phyloP scores from a whole-genome alignment of 2,329 filamentous ascomycete genomes.

The Nemania sp. region DNA sequence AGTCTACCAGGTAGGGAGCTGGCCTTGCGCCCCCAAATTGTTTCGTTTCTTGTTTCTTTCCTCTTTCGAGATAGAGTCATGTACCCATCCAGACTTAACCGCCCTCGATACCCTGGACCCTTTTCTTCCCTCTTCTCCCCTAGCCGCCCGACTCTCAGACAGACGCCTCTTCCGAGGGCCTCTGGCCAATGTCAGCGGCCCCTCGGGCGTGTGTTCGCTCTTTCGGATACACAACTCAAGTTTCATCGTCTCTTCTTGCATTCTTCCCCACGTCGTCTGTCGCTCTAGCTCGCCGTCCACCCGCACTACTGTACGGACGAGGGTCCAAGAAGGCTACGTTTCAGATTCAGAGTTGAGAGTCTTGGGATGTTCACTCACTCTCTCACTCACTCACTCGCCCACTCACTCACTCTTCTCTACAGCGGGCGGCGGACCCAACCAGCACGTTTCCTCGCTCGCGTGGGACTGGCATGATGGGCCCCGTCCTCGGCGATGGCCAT shows the following conservation, averaged over 20 bases:
- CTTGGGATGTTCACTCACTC: too few species aligned
- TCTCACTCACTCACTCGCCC: too few species aligned
- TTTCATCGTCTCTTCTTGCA: constrained; percentile 54
- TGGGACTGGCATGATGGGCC: constrained; percentile 34
- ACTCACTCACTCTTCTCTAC: constrained; percentile 19
- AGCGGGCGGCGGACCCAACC: constrained; percentile 43
- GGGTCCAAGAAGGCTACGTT: constrained; percentile 40
- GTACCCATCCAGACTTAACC: constrained; percentile 20
- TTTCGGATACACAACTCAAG: constrained; percentile 55
- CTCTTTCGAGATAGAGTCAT: constrained; percentile 5
- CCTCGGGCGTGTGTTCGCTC: constrained; percentile 45
- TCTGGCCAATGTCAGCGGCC: constrained; percentile 57
- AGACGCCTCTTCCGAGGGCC: constrained; percentile 50
- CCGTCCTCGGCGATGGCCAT: constrained; percentile 43
- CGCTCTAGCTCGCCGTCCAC: constrained; percentile 32
- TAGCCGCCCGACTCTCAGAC: constrained; percentile 56
- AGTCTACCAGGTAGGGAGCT: background rate
- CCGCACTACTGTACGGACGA: constrained; percentile 17
- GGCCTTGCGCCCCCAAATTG: constrained; percentile 30
- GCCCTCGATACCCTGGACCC: constrained; percentile 27
- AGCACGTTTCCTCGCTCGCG: constrained; percentile 48
- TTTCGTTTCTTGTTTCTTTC: background rate
- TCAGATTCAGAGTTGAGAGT: constrained; percentile 43
- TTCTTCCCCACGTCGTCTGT: constrained; percentile 39
- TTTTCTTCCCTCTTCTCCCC: constrained; percentile 27